Conservation (phyloP, 2,329 filamentous ascomycete species). For the Talaromyces marneffei region DNA sequence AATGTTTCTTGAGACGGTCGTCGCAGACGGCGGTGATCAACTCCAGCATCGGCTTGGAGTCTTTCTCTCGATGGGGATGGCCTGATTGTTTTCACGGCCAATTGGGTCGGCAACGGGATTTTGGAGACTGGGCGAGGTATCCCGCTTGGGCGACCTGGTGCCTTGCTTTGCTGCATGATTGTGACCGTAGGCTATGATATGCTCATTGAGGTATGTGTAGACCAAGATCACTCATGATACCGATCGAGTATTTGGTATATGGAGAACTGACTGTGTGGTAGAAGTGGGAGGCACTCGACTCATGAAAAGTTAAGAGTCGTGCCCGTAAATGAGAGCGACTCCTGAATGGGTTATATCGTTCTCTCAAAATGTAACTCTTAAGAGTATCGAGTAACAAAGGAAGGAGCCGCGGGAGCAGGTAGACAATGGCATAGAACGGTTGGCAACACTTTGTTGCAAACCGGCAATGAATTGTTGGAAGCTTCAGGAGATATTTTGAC, state of each 20-base stretch:
- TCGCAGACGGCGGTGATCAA: constrained; percentile 33
- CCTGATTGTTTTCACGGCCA: constrained; percentile 38
- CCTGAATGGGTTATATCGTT: background rate
- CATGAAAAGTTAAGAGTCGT: background rate
- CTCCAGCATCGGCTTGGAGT: constrained; percentile 36
- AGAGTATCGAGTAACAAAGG: background rate
- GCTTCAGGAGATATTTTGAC: background rate
- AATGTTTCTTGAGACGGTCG: constrained; percentile 35
- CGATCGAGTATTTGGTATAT: background rate
- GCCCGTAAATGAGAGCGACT: background rate
- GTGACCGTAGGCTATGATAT: background rate
- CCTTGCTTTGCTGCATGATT: constrained; percentile 32
- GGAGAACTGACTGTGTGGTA: background rate
- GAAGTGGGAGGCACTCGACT: background rate
- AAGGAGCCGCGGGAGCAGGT: background rate
- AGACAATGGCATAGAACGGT: background rate
- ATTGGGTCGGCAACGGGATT: constrained; percentile 46
- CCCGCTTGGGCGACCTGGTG: constrained; percentile 27
- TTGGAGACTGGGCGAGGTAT: constrained; percentile 49
- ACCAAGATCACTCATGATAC: background rate
- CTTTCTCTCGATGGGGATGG: constrained; percentile 46
- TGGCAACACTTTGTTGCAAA: background rate
- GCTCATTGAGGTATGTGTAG: background rate
- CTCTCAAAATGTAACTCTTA: background rate
- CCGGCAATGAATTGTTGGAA: background rate